Evolutionary conservation across 768 basidiomycete species (phyloP).

Genomic region (Suillus clintonianus): DNA sequence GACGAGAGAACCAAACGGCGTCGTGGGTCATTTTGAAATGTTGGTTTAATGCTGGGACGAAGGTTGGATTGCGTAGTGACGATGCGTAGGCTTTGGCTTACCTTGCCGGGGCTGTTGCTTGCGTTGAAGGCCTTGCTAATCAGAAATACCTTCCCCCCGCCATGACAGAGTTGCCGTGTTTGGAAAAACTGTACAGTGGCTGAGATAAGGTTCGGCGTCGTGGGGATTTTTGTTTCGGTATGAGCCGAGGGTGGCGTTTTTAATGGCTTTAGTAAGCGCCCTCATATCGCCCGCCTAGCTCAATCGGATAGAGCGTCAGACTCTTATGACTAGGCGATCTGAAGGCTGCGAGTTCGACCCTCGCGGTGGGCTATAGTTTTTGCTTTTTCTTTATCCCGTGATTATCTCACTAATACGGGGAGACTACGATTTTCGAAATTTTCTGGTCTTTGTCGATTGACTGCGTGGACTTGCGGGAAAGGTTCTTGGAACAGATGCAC

Average conservation of each 20-base stretch:
- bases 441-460: no score
- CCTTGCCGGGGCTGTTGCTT: conserved; percentile 22
- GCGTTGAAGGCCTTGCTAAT: conserved; percentile 4
- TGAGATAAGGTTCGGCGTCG: conserved; percentile 8
- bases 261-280: background rate
- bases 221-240: background rate
- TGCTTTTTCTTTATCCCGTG: background rate
- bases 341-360: conserved; percentile 87
- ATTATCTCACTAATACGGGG: background rate
- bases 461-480: background rate
- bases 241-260: background rate
- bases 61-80: background rate
- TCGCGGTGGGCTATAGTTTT: conserved; percentile 69
- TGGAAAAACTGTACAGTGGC: conserved; percentile 15
- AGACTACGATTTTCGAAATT: no score
- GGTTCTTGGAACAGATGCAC: background rate
- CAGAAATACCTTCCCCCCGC: background rate
- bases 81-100: conserved; percentile 6
- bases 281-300: conserved; percentile 43
- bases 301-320: conserved; percentile 58
- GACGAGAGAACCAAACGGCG: conserved; percentile 96
- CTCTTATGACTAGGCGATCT: conserved; percentile 52
- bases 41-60: conserved; percentile 6
- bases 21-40: conserved; percentile 88
- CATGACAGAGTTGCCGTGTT: conserved; percentile 7